Evolutionary conservation across 352 stramenopile genomes (phyloP), one percentile per base, ranked within the genome.

Genomic region (Phytophthora palmivora): DNA sequence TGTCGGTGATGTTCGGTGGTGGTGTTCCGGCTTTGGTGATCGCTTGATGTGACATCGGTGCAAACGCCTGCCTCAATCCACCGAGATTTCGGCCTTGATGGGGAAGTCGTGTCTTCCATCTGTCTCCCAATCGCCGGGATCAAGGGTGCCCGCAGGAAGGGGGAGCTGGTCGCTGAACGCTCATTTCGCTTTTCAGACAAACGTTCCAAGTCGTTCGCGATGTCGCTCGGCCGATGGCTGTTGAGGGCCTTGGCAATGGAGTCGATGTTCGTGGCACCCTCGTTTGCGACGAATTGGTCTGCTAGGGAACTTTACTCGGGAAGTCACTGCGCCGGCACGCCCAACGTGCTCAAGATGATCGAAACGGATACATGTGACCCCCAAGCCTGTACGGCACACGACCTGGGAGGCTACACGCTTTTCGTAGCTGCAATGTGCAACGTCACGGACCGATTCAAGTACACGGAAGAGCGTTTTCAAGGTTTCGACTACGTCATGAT

Each of bases 401-500:
- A 60, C 46, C 45, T 70, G 8, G 63, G 62, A 3, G 48, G 57
- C 38, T 70, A 72, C 26, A 63, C 51, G 5, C 42, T 76, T 6
- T 76, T 72, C 52, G 62, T 61, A n/a, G 42, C 63, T 6, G 47
- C 30, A 30, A 34, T 41, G 4, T 72, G 63, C 38, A 72, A 76
- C 38, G 22, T 76, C 30, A 59, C 46, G 2, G 63, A 76, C 30
- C 62, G 67, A 11, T 76, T 76, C 63, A 36, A 61, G 22, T 76
- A 67, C 26, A 66, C 56, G 0, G 14, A 57, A n/a, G 52, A 72
- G 6, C 34, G 41, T 6, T 72, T 76, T 38, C 50, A 51, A 10
- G 67, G 24, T 0, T 62, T 70, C 58, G 58, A 65, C 63, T 72
- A 67, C 48, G 58, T 76, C 4, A 70, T 76, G 42, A 72, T 76